Evolutionary conservation across 2,329 filamentous ascomycete species (phyloP), one percentile per base, ranked within the genome.

Genomic region (Cordyceps cateniannulata): DNA sequence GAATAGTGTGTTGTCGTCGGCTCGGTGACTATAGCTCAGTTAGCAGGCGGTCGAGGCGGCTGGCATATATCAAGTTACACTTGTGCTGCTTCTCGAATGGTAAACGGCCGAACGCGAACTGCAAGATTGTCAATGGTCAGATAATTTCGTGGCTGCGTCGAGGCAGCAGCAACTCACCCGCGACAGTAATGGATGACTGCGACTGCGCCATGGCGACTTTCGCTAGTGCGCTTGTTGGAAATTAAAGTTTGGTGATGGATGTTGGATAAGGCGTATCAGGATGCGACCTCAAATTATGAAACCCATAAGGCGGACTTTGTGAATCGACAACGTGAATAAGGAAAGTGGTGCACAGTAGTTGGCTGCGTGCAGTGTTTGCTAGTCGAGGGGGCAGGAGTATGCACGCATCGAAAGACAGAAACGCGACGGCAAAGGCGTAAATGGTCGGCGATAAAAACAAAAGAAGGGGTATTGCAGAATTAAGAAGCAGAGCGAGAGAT

Each of bases 71-170:
- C 53, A 51, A 68, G 81, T 61, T 79, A 88, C 80, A 99, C 78
- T 77, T 98, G 93, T 45, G 95, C 95, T 67, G 95, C 95, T 81
- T 99, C 95, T 77, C 92, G 83, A 67, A 98, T 97, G 12, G 86
- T 89, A 68, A 89, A 89, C 6, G 86, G 86, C 67, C 86, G 84
- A 66, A 89, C 86, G 70, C 86, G 85, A 65, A 89, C 86, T 87
- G 67, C 40, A 48, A 50, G 38, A 45, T 20, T n/a, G 65, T 75
- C 60, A 78, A 72, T 63, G 63, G 62, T 20, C 32, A 22, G 8
- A 24, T 49, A 25, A 60, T 59, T 25, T 24, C 62, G 59, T 56
- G 8, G 20, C n/a, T 29, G 22, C 16, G 14, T 12, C 20, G 52
- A 57, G 22, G 42, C 32, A 29, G 40, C 20, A 27, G 42, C 29